Evolutionary conservation across 1,139 yeast species (phyloP).

Genomic region (Barnettozyma hawaiiensis): DNA sequence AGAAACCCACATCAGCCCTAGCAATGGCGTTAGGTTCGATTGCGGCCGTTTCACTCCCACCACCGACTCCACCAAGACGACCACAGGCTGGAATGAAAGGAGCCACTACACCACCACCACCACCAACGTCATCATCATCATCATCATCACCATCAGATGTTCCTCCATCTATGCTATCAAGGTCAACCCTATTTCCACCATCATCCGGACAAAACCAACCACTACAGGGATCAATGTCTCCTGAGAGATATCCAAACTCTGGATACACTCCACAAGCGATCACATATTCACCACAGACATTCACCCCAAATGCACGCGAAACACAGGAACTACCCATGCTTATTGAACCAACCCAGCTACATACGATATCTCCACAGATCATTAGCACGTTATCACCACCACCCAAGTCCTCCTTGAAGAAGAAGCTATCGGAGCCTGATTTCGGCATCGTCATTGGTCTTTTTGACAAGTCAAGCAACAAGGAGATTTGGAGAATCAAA

Average conservation of each 20-base stretch:
- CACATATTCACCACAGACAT: not conserved
- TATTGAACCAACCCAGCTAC: conserved; percentile 62
- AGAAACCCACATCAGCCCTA: not conserved
- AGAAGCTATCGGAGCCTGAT: conserved; percentile 48
- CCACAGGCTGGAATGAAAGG: not conserved
- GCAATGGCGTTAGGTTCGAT: not conserved
- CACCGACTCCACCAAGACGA: conserved; percentile 6
- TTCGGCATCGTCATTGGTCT: conserved; percentile 48
- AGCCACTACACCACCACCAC: not conserved
- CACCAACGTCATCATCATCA: not conserved
- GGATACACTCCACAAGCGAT: not conserved
- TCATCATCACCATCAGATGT: not conserved
- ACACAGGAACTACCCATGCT: conserved; percentile 30
- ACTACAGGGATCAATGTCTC: conserved; percentile 1
- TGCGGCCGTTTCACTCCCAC: conserved; percentile 5
- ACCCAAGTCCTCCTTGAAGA: conserved; percentile 33
- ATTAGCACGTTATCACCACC: conserved; percentile 43
- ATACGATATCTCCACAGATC: conserved; percentile 54
- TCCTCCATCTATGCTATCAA: conserved; percentile 3
- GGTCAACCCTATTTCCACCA: not conserved
- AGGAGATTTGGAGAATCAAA: conserved; percentile 68
- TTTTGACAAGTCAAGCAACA: conserved; percentile 50
- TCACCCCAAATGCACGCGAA: conserved; percentile 2
- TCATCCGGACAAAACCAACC: not conserved
- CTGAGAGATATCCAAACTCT: conserved; percentile 9